phyloP scores from a whole-genome alignment of 2,329 filamentous ascomycete genomes.

The Nigrospora sphaerica region DNA sequence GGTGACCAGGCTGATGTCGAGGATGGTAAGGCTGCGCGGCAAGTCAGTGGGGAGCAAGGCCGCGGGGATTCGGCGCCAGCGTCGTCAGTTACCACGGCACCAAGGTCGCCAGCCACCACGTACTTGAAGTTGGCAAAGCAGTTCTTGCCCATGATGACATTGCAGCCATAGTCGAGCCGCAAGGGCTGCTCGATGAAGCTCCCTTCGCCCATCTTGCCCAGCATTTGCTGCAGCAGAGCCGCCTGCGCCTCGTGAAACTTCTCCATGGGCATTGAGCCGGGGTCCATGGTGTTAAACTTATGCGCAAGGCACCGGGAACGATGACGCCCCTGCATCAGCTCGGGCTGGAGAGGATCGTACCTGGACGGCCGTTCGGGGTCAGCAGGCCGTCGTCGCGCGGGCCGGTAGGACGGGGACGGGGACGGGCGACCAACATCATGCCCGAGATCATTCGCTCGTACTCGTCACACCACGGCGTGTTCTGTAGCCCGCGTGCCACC shows the following conservation, averaged over 20 bases:
- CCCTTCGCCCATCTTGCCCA: constrained; percentile 43
- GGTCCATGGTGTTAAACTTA: constrained; percentile 52
- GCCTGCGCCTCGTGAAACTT: constrained; percentile 31
- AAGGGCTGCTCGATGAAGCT: constrained; percentile 55
- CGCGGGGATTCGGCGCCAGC: constrained; percentile 1
- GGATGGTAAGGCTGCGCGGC: constrained; percentile 44
- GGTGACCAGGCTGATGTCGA: constrained; percentile 65
- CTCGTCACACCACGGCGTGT: constrained; percentile 51
- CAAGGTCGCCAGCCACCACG: not conserved
- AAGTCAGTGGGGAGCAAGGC: constrained; percentile 4
- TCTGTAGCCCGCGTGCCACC: constrained; percentile 37
- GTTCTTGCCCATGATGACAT: constrained; percentile 52
- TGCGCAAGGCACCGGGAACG: constrained; percentile 47
- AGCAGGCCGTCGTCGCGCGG: not conserved
- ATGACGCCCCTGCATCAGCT: constrained; percentile 43
- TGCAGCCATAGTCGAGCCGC: constrained; percentile 59
- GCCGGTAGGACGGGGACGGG: not conserved
- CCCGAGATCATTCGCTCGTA: constrained; percentile 61
- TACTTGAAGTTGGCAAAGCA: constrained; percentile 58
- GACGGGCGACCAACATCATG: constrained; percentile 41
- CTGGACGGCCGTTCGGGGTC: constrained; percentile 17
- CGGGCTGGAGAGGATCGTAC: constrained; percentile 41
- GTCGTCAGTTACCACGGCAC: not conserved
- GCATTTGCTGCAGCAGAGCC: constrained; percentile 38
- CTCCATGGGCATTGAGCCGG: constrained; percentile 35